Evolutionary conservation across 2,329 filamentous ascomycete genomes (phyloP), one percentile per base, ranked within the genome.

Genomic region (Xylariaceae sp.): DNA sequence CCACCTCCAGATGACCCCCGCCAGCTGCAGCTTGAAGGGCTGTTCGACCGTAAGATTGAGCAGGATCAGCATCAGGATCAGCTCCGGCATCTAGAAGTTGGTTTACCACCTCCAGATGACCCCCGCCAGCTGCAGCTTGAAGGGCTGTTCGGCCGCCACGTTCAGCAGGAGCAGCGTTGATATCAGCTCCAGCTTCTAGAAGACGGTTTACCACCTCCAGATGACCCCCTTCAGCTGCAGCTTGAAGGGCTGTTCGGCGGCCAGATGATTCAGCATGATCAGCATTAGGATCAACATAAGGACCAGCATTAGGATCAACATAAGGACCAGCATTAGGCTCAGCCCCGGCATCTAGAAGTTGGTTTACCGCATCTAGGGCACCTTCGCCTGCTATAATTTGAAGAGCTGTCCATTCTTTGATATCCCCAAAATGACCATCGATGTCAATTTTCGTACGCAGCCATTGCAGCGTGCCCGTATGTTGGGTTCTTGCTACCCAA

Each of bases 401-500:
- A 16, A 49, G 47, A 16, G 18, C 26, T 12, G 37, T 42, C 47
- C 26, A 36, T 7, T 2, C 26, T 15, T 30, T 32, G n/a, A 30
- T 21, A 21, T 42, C 21, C 19, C 34, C 15, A 30, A 42, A 16
- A 26, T 7, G 34, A 19, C 22, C 34, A 30, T 40, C 34, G 3
- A 30, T 8, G 13, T 16, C 15, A 7, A 13, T 39, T 29, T 34
- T 49, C n/a, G n/a, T 22, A 49, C 16, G 22, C 22, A 49, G 34
- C 26, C 15, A 10, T 10, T 22, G 1, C n/a, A n/a, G n/a, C n/a
- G n/a, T 9, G 41, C 21, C 16, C 32, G 3, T 12, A 6, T 13
- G n/a, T 21, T 13, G 13, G 42, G n/a, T 21, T 42, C n/a, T 49
- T 42, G 47, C 47, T 19, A 37, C 47, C 47, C 37, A 49, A 26